Evolutionary conservation across 306 rosid genomes (phyloP).

Genomic region (Cotoneaster glaucophyllus): DNA sequence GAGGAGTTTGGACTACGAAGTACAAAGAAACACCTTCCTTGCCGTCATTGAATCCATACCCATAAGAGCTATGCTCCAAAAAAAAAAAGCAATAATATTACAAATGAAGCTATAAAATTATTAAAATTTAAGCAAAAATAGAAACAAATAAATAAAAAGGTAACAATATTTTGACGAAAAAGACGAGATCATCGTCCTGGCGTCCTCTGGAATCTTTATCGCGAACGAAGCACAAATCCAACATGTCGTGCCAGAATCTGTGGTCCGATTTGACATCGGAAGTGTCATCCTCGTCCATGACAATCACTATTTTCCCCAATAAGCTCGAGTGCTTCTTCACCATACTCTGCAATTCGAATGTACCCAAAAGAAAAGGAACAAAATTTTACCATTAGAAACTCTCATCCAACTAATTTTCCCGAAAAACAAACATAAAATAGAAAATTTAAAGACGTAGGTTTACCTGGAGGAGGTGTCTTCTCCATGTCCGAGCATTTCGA

Average conservation of each 20-base stretch:
- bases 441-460: not conserved
- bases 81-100: not conserved
- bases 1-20: conserved; percentile 32
- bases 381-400: not conserved
- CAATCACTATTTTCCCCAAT: conserved; percentile 56
- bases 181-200: conserved; percentile 90
- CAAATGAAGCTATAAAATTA: not conserved
- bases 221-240: conserved; percentile 74
- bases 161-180: conserved; percentile 81
- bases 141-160: not conserved
- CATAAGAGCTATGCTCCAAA: conserved; percentile 36
- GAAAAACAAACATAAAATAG: not conserved
- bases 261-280: conserved; percentile 79
- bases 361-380: conserved; percentile 4
- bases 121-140: not conserved
- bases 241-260: conserved; percentile 76
- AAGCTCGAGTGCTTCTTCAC: conserved; percentile 82
- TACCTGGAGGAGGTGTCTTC: conserved; percentile 81
- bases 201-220: conserved; percentile 74
- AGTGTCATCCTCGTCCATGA: conserved; percentile 45
- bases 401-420: not conserved
- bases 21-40: conserved; percentile 50
- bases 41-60: conserved; percentile 35
- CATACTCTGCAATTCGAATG: conserved; percentile 70
- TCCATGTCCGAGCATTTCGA: conserved; percentile 56